Percentiles rank a stretch among this genome's conserved stretches.
phyloP scores from a whole-genome alignment of 306 rosid species.

The Canavalia gladiata region DNA sequence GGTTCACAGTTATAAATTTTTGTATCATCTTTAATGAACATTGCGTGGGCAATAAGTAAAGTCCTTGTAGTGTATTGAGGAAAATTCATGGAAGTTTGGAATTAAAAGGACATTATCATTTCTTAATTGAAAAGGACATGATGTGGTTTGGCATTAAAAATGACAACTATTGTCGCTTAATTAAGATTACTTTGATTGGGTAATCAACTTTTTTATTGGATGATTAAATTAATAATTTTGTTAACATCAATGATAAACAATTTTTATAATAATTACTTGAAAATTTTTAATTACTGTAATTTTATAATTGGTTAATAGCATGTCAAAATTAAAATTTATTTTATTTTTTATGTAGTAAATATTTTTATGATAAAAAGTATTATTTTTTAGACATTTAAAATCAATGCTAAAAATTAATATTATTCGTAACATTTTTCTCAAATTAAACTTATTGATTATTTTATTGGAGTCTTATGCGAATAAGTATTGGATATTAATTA shows the following conservation, averaged over 20 bases:
- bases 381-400: too few relatives aligned
- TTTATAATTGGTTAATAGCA: too few relatives aligned
- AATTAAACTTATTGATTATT: conserved; percentile 10
- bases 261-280: too few relatives aligned
- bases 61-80: not conserved
- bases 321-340: too few relatives aligned
- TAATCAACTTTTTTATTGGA: not conserved
- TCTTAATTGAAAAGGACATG: conserved; percentile 24
- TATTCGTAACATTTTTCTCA: too few relatives aligned
- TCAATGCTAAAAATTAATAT: too few relatives aligned
- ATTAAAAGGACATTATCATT: conserved; percentile 26
- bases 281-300: too few relatives aligned
- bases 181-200: conserved; percentile 10
- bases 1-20: conserved; percentile 1
- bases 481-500: not conserved
- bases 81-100: conserved; percentile 40
- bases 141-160: not conserved
- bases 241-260: too few relatives aligned
- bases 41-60: conserved; percentile 6
- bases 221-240: too few relatives aligned
- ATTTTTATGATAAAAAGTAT: too few relatives aligned
- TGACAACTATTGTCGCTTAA: not conserved
- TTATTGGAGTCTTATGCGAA: not conserved
- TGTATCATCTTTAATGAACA: not conserved
- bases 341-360: too few relatives aligned